phyloP scores from a whole-genome alignment of 75 land plant species.

The Pinus tabuliformis region DNA sequence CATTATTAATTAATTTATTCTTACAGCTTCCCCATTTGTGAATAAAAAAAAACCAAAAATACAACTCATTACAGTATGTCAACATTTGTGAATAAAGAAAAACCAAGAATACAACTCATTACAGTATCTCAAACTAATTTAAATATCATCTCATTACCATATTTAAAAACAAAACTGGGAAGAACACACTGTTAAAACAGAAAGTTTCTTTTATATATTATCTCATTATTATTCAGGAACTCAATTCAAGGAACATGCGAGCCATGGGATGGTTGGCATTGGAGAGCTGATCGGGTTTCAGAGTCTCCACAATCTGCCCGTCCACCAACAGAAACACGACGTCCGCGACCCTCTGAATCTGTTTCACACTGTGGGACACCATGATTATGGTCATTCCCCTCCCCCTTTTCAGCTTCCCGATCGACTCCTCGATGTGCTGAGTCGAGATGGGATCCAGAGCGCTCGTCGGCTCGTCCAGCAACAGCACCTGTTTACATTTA shows the following conservation, averaged over 20 bases:
- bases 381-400: constrained; percentile 66
- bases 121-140: no score
- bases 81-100: no score
- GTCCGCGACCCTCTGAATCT: constrained; percentile 81
- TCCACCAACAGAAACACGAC: constrained; percentile 69
- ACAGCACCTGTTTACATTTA: constrained; percentile 41
- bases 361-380: constrained; percentile 94
- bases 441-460: constrained; percentile 93
- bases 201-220: no score
- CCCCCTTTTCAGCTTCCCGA: constrained; percentile 55
- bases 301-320: constrained; percentile 81
- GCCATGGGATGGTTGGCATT: constrained; percentile 87
- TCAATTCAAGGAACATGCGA: constrained; percentile 65
- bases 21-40: no score
- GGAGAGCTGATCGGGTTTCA: constrained; percentile 56
- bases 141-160: no score
- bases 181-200: no score
- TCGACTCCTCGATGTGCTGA: constrained; percentile 79
- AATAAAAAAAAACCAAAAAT: no score
- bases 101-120: no score
- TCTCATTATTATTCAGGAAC: constrained; percentile 12
- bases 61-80: no score
- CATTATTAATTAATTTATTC: no score
- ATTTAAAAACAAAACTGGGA: no score
- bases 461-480: constrained; percentile 93